These are phyloP conservation scores for Sisymbrium altissimum DNA, from an alignment of 345 rosid species.

Conservation along the genomic window DNA sequence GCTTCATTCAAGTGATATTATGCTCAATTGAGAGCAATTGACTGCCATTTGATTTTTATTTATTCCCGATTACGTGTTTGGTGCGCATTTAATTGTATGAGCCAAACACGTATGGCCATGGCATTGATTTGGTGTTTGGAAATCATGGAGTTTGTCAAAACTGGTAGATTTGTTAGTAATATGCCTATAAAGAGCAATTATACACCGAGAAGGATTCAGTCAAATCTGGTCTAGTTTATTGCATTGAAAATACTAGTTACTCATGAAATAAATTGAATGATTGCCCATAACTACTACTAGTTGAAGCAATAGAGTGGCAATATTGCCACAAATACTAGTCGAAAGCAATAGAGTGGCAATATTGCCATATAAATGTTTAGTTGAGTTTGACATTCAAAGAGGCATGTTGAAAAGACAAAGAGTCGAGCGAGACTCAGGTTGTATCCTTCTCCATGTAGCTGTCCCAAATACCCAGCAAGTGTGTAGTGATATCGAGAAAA, in stretches of 20 bases:
- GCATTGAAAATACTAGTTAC: neutral
- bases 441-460: constrained; percentile 20
- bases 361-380: neutral
- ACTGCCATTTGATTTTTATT: neutral
- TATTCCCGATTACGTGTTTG: neutral
- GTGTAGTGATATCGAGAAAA: constrained; percentile 19
- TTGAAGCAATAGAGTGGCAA: neutral
- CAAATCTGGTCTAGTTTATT: neutral
- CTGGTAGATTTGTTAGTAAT: neutral
- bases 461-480: constrained; percentile 16
- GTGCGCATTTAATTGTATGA: neutral
- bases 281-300: neutral
- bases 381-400: neutral
- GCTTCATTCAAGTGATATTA: neutral
- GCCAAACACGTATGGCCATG: neutral
- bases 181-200: neutral
- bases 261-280: too few species aligned
- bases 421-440: neutral
- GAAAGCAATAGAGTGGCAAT: neutral
- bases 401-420: neutral
- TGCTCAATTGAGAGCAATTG: neutral
- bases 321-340: neutral
- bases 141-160: neutral
- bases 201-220: neutral
- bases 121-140: neutral